Evolutionary conservation across 768 basidiomycete species (phyloP), one percentile per base, ranked within the genome.

Genomic region (Leccinum boreale): DNA sequence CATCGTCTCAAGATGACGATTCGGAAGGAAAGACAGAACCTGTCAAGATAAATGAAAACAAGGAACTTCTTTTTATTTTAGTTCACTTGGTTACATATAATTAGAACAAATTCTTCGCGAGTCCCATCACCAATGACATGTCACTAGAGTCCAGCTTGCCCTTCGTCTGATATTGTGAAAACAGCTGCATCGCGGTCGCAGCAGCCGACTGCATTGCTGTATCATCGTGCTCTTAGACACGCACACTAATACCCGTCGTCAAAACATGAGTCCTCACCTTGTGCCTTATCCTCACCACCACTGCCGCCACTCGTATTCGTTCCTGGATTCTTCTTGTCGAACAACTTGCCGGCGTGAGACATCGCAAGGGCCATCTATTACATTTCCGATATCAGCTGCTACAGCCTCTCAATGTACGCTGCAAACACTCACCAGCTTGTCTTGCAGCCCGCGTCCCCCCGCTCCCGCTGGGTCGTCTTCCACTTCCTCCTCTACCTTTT

Each of bases 1-100:
- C 81, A 81, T 81, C n/a, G 68, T 68, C 71, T 73, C 73, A 62
- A 61, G 21, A 2, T 26, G 28, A 7, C 8, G 9, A 26, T 26
- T 26, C 26, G 26, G 28, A 28, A 3, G 28, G 3, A 12, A 31
- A 31, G 28, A 28, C 8, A 28, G 28, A 28, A 24, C 24, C 24
- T 24, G 24, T 24, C 24, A 24, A 24, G 24, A 24, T 24, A 28
- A 28, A 28, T 28, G 28, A 28, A 28, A 28, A 28, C 29, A 11
- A 28, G 31, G 11, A 12, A 31, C 31, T 31, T 31, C 11, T 11
- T 31, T 31, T 10, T 12, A 14, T 14, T 33, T n/a, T 1, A 45
- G n/a, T 44, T 10, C 31, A 14, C 31, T 9, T 31, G 31, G 31
- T 33, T 5, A 17, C 12, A 46, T 44, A 12, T 21, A 3, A 33